Evolutionary conservation across 768 basidiomycete genomes (phyloP), one percentile per base, ranked within the genome.

Genomic region (Boletellus ananiceps): DNA sequence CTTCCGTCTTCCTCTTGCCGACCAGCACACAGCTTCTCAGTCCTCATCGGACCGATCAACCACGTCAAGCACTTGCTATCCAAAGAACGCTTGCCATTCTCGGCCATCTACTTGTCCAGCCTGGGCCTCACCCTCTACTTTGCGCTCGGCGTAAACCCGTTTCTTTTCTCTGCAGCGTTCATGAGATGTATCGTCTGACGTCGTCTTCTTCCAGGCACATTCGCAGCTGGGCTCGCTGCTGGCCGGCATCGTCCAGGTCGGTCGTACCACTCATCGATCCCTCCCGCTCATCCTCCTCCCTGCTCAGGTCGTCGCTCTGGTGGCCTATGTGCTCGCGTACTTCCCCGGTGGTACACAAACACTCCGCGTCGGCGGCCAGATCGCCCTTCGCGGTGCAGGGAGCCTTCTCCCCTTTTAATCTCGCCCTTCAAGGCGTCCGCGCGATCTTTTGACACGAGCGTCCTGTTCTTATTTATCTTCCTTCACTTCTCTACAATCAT

Each of bases 271-370:
- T 12, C 13, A 9, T 32, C 25, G 4, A 9, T 14, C 11, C 23
- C 29, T 43, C 36, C 8, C 11, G 19, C 37, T 54, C 31, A 57
- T 29, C 29, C 8, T 1, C 29, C 29, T 29, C 8, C 19, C 13
- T 19, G 2, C 18, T 8, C 61, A 91, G 81, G 82, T 96, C 35
- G 71, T 88, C 38, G 84, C 94, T 2, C 80, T 99, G 15, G 74
- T 96, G 13, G 78, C 87, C 13, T 99, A 99, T 63, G 78, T 98
- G 7, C 75, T 93, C 15, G 93, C 93, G 0, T 98, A 97, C 71
- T 98, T 99, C 70, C 96, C 96, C 16, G 93, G 90, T 9, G 95
- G 86, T 25, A 78, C 77, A 25, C 83, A 86, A 57, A 92, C 91
- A 1, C 73, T 93, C 18, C 81, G 86, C 18, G 77, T 93, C 60